Percentiles rank a stretch among this genome's conserved stretches.
These are phyloP conservation scores for Backusella liffmaniae DNA, from an alignment of 192 early-diverging fungal genomes.

Conservation along the genomic window DNA sequence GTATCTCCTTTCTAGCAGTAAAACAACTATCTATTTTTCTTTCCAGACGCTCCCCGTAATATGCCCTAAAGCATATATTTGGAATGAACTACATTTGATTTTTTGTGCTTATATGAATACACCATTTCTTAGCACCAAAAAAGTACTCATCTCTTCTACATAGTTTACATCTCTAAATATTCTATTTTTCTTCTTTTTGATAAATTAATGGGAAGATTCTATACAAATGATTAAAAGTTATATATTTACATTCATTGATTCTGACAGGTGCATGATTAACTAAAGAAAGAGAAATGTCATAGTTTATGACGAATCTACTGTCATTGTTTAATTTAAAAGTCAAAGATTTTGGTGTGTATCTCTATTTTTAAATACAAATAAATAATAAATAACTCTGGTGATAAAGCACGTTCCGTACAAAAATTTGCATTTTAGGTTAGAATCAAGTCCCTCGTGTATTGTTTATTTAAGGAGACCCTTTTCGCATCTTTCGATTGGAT, in stretches of 20 bases:
- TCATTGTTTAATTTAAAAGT: slow-evolving; percentile 9
- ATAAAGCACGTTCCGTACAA: slow-evolving; percentile 2
- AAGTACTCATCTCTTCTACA: background rate
- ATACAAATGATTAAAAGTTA: background rate
- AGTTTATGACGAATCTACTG: background rate
- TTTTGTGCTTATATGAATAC: slow-evolving; percentile 1
- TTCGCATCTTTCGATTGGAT: background rate
- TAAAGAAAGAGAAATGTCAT: background rate
- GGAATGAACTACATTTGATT: slow-evolving; percentile 6
- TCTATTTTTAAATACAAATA: slow-evolving; percentile 5
- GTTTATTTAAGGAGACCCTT: background rate
- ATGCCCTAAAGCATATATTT: background rate
- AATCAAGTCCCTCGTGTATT: background rate
- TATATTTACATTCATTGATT: background rate
- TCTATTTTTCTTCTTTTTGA: slow-evolving; percentile 1
- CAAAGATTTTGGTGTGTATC: background rate
- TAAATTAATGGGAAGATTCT: background rate
- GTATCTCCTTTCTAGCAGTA: slow-evolving; percentile 4
- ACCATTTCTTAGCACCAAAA: slow-evolving; percentile 1
- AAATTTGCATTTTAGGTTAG: slow-evolving; percentile 5
- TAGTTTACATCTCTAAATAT: background rate
- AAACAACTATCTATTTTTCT: background rate
- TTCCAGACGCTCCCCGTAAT: background rate
- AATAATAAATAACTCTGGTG: background rate
- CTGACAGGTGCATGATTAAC: slow-evolving; percentile 3